Evolutionary conservation across 1,284 basidiomycete species (phyloP).

Genomic region (Cutaneotrichosporon sp.): DNA sequence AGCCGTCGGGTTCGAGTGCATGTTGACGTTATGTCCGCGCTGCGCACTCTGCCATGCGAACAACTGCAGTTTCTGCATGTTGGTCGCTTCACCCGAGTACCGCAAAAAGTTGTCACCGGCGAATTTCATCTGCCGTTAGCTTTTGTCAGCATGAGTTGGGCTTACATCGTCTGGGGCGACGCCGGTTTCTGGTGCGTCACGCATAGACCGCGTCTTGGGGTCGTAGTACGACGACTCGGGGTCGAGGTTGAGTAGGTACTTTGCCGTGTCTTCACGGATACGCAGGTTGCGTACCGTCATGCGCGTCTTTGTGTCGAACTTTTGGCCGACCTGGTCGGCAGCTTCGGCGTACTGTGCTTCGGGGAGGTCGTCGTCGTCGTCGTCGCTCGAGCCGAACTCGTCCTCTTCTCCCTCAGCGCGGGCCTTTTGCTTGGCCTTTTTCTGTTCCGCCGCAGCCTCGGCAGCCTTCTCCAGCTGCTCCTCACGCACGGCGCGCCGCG

Average conservation of each 20-base stretch:
- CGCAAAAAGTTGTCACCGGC: constrained; percentile 96
- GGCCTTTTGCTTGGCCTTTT: constrained; percentile 61
- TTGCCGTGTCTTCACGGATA: constrained; percentile 98
- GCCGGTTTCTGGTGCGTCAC: constrained; percentile 81
- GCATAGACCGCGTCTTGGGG: constrained; percentile 98
- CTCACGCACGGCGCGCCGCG: constrained; percentile 81
- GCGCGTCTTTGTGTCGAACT: constrained; percentile 94
- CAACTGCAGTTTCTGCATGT: constrained; percentile 84
- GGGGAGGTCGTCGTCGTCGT: constrained; percentile 67
- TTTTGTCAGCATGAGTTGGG: background rate
- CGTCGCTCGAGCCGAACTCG: constrained; percentile 90
- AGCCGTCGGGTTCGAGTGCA: constrained; percentile 94
- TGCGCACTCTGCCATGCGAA: constrained; percentile 97
- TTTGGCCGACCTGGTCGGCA: constrained; percentile 95
- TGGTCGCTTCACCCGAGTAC: constrained; percentile 80
- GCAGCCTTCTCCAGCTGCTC: constrained; percentile 94
- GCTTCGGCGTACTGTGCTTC: constrained; percentile 97
- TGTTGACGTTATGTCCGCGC: constrained; percentile 87
- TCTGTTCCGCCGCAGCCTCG: constrained; percentile 71
- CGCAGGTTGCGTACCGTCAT: constrained; percentile 97
- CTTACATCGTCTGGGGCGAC: constrained; percentile 67
- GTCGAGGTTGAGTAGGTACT: constrained; percentile 96
- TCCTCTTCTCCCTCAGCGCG: constrained; percentile 54
- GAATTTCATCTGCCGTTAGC: constrained; percentile 57
- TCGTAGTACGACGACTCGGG: constrained; percentile 96